phyloP scores from a whole-genome alignment of 2,329 filamentous ascomycete species.

The Nothopassalora personata region DNA sequence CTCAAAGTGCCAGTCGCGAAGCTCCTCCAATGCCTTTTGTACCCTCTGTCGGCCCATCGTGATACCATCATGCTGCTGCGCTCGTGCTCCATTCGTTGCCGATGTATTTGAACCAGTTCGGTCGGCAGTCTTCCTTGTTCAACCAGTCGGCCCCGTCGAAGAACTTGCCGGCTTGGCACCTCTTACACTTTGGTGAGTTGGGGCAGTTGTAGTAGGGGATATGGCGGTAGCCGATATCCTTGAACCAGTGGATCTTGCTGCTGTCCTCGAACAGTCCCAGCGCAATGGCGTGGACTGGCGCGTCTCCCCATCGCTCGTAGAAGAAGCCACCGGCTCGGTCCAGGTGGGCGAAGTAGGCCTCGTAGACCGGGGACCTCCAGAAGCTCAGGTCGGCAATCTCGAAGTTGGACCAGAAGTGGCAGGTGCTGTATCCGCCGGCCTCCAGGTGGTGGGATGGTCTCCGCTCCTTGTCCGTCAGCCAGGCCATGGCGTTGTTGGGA shows the following conservation, averaged over 20 bases:
- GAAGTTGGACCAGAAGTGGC: constrained; percentile 99
- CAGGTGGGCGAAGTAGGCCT: constrained; percentile 93
- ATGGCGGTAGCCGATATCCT: constrained; percentile 97
- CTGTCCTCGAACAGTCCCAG: constrained; percentile 87
- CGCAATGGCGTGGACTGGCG: constrained; percentile 91
- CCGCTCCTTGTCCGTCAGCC: constrained; percentile 72
- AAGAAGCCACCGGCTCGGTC: constrained; percentile 95
- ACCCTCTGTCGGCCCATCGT: neutral
- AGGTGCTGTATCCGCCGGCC: constrained; percentile 92
- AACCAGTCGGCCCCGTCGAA: constrained; percentile 84
- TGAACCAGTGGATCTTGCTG: constrained; percentile 88
- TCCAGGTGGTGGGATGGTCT: constrained; percentile 73
- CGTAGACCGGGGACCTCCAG: constrained; percentile 83
- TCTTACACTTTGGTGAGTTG: constrained; percentile 87
- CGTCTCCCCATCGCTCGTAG: constrained; percentile 97
- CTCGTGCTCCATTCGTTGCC: constrained; percentile 46
- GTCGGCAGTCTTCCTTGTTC: constrained; percentile 85
- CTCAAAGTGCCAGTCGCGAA: neutral
- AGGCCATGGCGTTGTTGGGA: constrained; percentile 77
- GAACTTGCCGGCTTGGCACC: constrained; percentile 79
- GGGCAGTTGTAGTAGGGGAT: constrained; percentile 99
- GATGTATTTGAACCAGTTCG: constrained; percentile 95
- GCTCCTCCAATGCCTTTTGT: neutral
- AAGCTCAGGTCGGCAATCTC: constrained; percentile 92
- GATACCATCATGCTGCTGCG: neutral